phyloP scores from a whole-genome alignment of 1,139 yeast species.

The Kurtzmaniella quercitrusa region DNA sequence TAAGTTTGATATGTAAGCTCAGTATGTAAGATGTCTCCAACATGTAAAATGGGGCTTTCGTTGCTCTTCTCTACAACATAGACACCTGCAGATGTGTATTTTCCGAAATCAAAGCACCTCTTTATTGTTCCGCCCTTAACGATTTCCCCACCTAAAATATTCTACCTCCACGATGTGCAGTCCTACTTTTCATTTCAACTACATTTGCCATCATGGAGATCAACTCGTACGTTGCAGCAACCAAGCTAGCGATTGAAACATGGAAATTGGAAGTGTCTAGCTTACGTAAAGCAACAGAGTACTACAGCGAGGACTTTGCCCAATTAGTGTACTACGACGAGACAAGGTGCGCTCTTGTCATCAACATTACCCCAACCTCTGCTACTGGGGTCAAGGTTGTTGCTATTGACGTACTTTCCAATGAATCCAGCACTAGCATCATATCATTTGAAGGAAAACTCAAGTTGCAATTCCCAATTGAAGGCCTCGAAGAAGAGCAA shows the following conservation, averaged over 20 bases:
- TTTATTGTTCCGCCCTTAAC: not conserved
- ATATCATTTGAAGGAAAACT: not conserved
- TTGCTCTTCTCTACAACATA: no score
- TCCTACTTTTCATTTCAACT: not conserved
- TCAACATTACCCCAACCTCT: not conserved
- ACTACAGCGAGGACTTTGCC: not conserved
- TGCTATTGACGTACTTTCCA: not conserved
- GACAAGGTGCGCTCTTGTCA: not conserved
- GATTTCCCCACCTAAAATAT: not conserved
- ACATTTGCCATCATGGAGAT: slow-evolving; percentile 1
- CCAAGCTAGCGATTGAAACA: not conserved
- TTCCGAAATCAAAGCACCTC: no score
- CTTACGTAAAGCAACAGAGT: not conserved
- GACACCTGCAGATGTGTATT: no score
- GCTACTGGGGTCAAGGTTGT: not conserved
- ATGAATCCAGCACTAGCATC: not conserved
- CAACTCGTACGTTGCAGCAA: not conserved
- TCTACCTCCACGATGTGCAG: not conserved
- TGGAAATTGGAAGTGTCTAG: not conserved
- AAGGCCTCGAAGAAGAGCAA: not conserved
- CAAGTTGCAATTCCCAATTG: not conserved
- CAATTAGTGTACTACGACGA: slow-evolving; percentile 1
- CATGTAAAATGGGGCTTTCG: not conserved
- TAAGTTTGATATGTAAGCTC: no score
- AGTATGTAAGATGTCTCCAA: no score